These are phyloP conservation scores for Cytospora schulzeri DNA, from an alignment of 2,329 filamentous ascomycete species.

Conservation along the genomic window DNA sequence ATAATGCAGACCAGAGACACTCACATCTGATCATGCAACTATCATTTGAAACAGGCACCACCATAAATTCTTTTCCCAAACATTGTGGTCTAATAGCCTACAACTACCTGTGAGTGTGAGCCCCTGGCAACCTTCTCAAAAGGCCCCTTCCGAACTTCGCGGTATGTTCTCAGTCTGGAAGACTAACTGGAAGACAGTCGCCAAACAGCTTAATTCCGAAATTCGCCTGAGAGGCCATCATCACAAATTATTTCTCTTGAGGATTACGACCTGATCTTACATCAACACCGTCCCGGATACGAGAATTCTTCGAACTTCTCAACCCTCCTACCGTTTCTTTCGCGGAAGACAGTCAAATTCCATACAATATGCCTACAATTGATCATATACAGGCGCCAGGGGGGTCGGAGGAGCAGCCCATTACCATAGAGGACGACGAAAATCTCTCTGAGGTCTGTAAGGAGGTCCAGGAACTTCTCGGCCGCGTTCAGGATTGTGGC, in stretches of 20 bases:
- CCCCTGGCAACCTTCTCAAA: not conserved
- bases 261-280: too few relatives aligned
- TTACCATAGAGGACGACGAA: constrained; percentile 5
- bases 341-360: not conserved
- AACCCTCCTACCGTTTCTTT: not conserved
- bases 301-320: too few relatives aligned
- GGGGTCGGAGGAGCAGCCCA: constrained; percentile 10
- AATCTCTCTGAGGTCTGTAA: not conserved
- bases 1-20: not conserved
- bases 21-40: not conserved
- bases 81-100: too few relatives aligned
- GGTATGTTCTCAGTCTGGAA: not conserved
- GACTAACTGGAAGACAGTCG: too few relatives aligned
- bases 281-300: not conserved
- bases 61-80: not conserved
- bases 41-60: not conserved
- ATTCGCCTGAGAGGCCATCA: too few relatives aligned
- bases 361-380: not conserved
- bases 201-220: too few relatives aligned
- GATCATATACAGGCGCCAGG: too few relatives aligned
- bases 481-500: constrained; percentile 3
- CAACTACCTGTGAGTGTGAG: not conserved
- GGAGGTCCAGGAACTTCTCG: constrained; percentile 5
- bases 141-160: not conserved
- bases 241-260: too few relatives aligned